Evolutionary conservation across 192 early-diverging fungal species (phyloP).

Genomic region (Backusella parvicylindrica): DNA sequence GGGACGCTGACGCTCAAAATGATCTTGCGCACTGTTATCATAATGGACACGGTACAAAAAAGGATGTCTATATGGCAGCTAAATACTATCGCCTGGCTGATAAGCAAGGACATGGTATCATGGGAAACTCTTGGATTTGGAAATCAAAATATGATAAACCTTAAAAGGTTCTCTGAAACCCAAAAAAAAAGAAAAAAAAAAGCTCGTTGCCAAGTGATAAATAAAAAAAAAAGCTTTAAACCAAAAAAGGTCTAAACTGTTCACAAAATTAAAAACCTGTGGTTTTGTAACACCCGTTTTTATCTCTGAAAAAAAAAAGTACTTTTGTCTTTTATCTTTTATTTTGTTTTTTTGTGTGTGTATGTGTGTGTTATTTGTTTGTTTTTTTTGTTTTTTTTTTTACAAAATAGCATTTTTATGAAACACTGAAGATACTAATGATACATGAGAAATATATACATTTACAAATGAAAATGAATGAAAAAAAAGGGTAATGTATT

Average conservation of each 20-base stretch:
- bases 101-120: constrained; percentile 62
- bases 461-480: not conserved
- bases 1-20: constrained; percentile 24
- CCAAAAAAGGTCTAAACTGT: not conserved
- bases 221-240: not conserved
- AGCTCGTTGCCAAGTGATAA: not conserved
- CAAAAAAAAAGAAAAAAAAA: not conserved
- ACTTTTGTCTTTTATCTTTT: no score
- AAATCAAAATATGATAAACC: constrained; percentile 69
- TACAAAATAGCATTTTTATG: not conserved
- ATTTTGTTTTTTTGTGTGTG: no score
- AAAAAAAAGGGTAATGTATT: not conserved
- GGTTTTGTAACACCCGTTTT: no score
- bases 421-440: not conserved
- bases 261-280: not conserved
- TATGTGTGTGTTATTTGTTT: no score
- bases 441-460: not conserved
- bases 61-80: constrained; percentile 66
- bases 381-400: no score
- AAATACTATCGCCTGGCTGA: constrained; percentile 76
- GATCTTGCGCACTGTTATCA: constrained; percentile 68
- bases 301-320: not conserved
- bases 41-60: constrained; percentile 68
- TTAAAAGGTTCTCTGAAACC: not conserved
- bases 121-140: constrained; percentile 82